These are phyloP conservation scores for Macaranga tanarius DNA, from an alignment of 441 rosid species.

Conservation along the genomic window DNA sequence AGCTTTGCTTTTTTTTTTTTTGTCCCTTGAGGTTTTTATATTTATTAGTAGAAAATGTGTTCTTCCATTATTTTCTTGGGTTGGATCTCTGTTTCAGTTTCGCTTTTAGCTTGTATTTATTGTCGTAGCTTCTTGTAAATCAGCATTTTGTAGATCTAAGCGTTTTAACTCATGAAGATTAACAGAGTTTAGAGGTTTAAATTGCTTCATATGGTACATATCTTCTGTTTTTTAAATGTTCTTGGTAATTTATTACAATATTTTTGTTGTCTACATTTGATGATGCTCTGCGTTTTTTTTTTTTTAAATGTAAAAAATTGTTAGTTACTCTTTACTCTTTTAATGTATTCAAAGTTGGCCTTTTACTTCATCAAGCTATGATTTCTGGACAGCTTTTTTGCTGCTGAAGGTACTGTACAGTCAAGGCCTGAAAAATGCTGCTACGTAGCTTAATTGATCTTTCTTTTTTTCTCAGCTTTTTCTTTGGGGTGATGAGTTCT, in stretches of 20 bases:
- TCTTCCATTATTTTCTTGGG: neutral
- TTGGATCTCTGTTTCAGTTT: conserved; percentile 21
- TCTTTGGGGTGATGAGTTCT: neutral
- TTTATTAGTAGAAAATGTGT: neutral
- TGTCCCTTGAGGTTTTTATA: neutral
- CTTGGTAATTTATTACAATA: neutral
- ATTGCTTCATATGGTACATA: conserved; percentile 1
- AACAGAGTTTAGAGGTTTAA: neutral
- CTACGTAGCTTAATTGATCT: neutral
- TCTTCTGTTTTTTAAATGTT: neutral
- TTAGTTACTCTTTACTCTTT: neutral
- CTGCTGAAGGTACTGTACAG: conserved; percentile 11
- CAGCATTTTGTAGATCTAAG: conserved; percentile 20
- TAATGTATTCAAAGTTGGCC: too few relatives aligned
- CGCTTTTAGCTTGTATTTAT: conserved; percentile 1
- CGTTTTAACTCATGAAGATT: neutral
- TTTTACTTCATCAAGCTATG: conserved; percentile 5
- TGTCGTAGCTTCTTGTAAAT: neutral
- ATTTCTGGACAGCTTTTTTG: conserved; percentile 1
- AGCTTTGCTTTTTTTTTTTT: neutral
- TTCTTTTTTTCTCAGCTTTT: neutral
- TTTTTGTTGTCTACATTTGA: conserved; percentile 1
- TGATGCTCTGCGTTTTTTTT: neutral
- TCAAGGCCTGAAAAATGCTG: conserved; percentile 5
- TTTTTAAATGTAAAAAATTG: neutral